Percentiles rank a stretch among this genome's conserved stretches.
Conservation (phyloP, 257 asterid genomes). For the Cordia subcordata region DNA sequence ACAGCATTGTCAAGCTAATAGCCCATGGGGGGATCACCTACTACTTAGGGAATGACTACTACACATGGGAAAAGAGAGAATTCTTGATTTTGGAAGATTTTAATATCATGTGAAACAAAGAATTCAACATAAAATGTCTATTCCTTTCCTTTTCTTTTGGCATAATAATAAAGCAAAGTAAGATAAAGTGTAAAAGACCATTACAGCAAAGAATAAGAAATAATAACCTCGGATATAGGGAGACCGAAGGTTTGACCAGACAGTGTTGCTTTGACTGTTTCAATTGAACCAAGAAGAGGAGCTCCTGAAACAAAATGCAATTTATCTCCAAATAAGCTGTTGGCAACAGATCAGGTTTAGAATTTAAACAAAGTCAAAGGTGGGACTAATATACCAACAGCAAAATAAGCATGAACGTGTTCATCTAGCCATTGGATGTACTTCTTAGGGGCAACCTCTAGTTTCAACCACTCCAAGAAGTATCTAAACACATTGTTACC, state of each 20-base stretch:
- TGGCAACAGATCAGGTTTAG: conserved; percentile 4
- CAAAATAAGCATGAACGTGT: conserved; percentile 97
- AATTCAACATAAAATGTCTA: not conserved
- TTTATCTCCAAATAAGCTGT: conserved; percentile 16
- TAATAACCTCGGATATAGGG: conserved; percentile 86
- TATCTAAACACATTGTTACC: conserved; percentile 98
- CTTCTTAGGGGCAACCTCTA: conserved; percentile 90
- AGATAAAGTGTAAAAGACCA: not conserved
- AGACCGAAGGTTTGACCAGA: conserved; percentile 88
- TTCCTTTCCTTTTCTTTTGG: not conserved
- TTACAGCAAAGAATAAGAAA: conserved; percentile 9
- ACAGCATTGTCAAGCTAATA: no score
- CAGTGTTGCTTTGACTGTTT: conserved; percentile 75
- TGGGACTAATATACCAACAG: conserved; percentile 74
- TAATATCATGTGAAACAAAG: not conserved
- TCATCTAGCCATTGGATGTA: conserved; percentile 84
- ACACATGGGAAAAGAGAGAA: not conserved
- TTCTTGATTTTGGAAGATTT: not conserved
- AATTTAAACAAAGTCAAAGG: conserved; percentile 16
- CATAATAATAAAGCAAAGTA: not conserved
- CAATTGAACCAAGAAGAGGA: conserved; percentile 90
- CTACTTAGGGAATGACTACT: no score
- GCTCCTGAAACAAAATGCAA: conserved; percentile 57
- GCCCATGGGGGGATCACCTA: no score
- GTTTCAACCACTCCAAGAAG: conserved; percentile 97